A percentile compares a stretch with the other conserved stretches of the same genome.
Conservation (phyloP, 805 yeast species). For the Wickerhamiella brachini region DNA sequence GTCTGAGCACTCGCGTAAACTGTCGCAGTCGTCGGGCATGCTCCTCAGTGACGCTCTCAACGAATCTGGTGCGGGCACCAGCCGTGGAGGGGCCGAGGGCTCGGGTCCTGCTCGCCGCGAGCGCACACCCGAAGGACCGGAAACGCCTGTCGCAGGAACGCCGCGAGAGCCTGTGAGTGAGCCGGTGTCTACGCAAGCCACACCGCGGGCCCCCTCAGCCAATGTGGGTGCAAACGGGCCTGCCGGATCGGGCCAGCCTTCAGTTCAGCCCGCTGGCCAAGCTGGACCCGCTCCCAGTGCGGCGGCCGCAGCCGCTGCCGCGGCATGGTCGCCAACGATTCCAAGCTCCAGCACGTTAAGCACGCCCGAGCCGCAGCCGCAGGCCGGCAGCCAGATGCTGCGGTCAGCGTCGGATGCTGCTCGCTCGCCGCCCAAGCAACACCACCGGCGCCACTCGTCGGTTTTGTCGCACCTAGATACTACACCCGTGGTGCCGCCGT, state of each 20-base stretch:
- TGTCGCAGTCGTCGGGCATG: slow-evolving; percentile 4
- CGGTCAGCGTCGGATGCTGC: not conserved
- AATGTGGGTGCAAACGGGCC: not conserved
- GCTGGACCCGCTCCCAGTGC: not conserved
- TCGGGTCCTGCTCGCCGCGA: not conserved
- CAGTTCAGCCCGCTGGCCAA: too few species aligned
- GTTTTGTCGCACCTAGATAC: not conserved
- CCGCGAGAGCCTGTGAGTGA: too few species aligned
- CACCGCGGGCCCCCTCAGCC: not conserved
- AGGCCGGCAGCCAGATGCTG: slow-evolving; percentile 3
- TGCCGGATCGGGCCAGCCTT: too few species aligned
- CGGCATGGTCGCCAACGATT: slow-evolving; percentile 3
- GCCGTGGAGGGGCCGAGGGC: too few species aligned
- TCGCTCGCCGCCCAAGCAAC: not conserved
- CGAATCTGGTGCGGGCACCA: not conserved
- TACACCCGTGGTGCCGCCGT: not conserved
- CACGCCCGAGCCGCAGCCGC: not conserved
- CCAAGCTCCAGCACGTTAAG: not conserved
- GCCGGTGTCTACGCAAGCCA: not conserved
- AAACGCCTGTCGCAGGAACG: not conserved
- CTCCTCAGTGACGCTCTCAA: not conserved
- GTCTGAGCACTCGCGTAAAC: not conserved
- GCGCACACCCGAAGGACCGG: not conserved
- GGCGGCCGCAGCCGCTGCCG: slow-evolving; percentile 9
- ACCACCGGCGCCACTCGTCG: not conserved